Evolutionary conservation across 1,139 yeast species (phyloP).

Genomic region (Diutina ranongensis): DNA sequence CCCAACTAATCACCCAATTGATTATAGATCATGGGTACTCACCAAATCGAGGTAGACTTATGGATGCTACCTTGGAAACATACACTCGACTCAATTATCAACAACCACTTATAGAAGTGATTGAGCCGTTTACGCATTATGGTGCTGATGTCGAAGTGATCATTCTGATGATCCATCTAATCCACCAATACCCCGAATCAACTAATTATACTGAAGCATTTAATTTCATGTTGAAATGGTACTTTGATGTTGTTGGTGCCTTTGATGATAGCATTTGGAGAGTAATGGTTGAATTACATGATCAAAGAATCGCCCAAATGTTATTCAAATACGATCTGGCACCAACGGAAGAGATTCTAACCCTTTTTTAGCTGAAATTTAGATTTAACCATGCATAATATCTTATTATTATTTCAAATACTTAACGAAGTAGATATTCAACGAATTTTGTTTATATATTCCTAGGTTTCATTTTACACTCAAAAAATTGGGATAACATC

Average conservation of each 20-base stretch:
- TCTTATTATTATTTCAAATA: too few relatives aligned
- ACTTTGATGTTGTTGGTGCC: neutral
- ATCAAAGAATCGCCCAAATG: constrained; percentile 12
- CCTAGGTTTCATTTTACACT: too few relatives aligned
- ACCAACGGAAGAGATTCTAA: constrained; percentile 12
- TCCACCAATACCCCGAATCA: constrained; percentile 12
- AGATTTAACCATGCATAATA: too few relatives aligned
- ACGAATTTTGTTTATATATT: too few relatives aligned
- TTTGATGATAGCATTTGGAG: constrained; percentile 13
- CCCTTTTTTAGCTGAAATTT: neutral
- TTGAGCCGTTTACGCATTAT: constrained; percentile 11
- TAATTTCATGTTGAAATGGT: constrained; percentile 10
- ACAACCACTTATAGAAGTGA: constrained; percentile 8
- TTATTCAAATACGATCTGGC: constrained; percentile 13
- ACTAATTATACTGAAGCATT: constrained; percentile 10
- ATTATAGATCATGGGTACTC: neutral
- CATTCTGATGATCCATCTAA: constrained; percentile 10
- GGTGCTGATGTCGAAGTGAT: constrained; percentile 10
- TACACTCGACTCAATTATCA: neutral
- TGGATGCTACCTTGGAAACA: neutral
- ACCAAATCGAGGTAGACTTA: neutral
- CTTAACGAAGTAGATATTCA: too few relatives aligned
- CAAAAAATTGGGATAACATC: neutral
- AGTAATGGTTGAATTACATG: constrained; percentile 13
- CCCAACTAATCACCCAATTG: neutral